Evolutionary conservation across 2,329 filamentous ascomycete species (phyloP), one percentile per base, ranked within the genome.

Genomic region (Emergomyces africanus): DNA sequence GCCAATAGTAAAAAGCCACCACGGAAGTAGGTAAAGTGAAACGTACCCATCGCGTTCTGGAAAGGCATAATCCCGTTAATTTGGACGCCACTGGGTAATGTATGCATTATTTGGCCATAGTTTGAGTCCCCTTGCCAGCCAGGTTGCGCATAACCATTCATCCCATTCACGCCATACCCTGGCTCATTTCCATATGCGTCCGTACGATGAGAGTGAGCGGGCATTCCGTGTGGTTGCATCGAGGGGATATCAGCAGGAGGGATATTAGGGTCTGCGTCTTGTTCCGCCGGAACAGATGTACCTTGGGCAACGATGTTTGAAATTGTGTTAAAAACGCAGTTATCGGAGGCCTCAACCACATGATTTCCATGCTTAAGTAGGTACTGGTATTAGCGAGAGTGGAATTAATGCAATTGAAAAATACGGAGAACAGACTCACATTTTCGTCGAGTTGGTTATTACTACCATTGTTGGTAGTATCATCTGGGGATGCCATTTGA

Each of bases 31-130:
- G n/a, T n/a, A n/a, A n/a, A n/a, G n/a, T n/a, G n/a, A 9, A 54
- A 28, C 88, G 71, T 83, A 96, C 91, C 88, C 88, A 96, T 96
- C 84, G 92, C 90, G 57, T 87, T 87, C 81, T 74, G 87, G 81
- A 87, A 90, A 82, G 73, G 71, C 60, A 71, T 69, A 71, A 76
- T 73, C 57, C 70, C 68, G 61, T 55, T 55, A 18, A 59, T 74
- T 61, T 69, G 67, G 74, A 79, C 78, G 61, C 72, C 75, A 66
- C 77, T 79, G 44, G 71, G 68, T 75, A 79, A 78, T 64, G 78
- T 78, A 57, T 89, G 86, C 84, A 91, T 89, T 78, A 82, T 81
- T 25, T 87, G 84, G 69, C 84, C 87, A 73, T 88, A 85, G 66
- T 87, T 84, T 60, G 81, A 81, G 62, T 72, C 75, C 60, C 80